These are phyloP conservation scores for Neurospora intermedia DNA, from an alignment of 495 filamentous ascomycete genomes.

Conservation along the genomic window DNA sequence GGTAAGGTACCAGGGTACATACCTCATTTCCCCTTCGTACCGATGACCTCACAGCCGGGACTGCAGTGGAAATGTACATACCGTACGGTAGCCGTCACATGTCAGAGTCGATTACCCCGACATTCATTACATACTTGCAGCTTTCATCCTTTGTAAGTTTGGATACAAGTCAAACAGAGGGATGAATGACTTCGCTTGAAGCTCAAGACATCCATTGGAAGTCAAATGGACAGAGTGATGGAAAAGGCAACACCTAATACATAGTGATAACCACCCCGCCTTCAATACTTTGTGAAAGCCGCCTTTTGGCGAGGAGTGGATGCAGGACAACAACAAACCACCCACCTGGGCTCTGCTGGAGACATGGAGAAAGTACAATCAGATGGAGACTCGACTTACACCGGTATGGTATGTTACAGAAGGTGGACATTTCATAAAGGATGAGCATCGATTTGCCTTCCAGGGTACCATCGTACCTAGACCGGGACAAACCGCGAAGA, in stretches of 20 bases:
- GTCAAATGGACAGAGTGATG: no score
- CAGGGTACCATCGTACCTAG: neutral
- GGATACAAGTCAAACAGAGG: no score
- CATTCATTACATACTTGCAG: neutral
- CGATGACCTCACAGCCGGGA: neutral
- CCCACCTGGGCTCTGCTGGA: no score
- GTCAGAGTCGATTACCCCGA: neutral
- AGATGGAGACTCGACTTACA: neutral
- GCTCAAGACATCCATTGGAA: no score
- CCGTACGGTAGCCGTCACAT: neutral
- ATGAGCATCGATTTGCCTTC: neutral
- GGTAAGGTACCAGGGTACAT: neutral
- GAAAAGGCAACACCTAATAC: no score
- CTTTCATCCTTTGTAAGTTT: neutral
- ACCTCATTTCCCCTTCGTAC: neutral
- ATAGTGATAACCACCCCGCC: neutral
- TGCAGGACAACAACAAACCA: neutral
- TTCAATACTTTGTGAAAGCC: neutral
- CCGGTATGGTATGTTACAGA: neutral
- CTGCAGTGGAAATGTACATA: neutral
- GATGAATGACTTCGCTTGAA: no score
- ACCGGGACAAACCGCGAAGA: neutral
- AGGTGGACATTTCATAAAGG: neutral
- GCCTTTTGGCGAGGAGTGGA: neutral
- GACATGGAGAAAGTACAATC: neutral